A percentile compares a stretch with the other conserved stretches of the same genome.
These are phyloP conservation scores for Gynochthodes officinalis DNA, from an alignment of 257 asterid species.

Conservation along the genomic window DNA sequence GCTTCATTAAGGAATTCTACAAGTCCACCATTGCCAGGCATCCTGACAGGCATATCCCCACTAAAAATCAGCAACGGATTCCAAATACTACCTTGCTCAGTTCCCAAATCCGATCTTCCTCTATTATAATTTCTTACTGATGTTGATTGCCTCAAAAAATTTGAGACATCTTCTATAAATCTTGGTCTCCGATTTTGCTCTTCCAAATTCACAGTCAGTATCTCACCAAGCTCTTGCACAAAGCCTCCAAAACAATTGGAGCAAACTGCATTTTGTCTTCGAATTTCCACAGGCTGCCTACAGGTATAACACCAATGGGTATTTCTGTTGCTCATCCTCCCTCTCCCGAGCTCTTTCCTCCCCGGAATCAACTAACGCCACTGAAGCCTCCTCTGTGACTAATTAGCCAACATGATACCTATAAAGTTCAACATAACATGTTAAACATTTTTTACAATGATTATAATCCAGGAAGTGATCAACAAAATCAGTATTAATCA, in stretches of 20 bases:
- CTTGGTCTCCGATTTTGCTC: conserved; percentile 64
- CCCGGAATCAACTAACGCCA: conserved; percentile 4
- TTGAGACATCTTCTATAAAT: conserved; percentile 61
- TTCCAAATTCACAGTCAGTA: conserved; percentile 33
- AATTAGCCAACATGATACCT: conserved; percentile 5
- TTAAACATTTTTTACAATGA: not conserved
- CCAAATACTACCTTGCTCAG: conserved; percentile 49
- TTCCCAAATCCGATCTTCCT: conserved; percentile 26
- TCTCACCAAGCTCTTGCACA: conserved; percentile 74
- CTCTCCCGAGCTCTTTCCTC: conserved; percentile 18
- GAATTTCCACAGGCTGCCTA: conserved; percentile 61
- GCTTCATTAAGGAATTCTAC: conserved; percentile 74
- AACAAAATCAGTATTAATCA: not conserved
- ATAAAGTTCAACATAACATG: not conserved
- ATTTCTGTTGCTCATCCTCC: conserved; percentile 43
- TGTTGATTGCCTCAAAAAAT: conserved; percentile 66
- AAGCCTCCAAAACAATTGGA: conserved; percentile 71
- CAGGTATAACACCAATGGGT: conserved; percentile 91
- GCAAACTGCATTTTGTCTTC: conserved; percentile 37
- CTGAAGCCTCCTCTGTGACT: not conserved
- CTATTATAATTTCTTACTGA: conserved; percentile 34
- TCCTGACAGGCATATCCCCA: conserved; percentile 73
- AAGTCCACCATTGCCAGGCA: conserved; percentile 68
- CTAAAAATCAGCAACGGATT: conserved; percentile 72
- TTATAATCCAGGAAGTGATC: not conserved